Percentiles rank a stretch among this genome's conserved stretches.
phyloP scores from a whole-genome alignment of 805 yeast species.

The Torulaspora maleeae region DNA sequence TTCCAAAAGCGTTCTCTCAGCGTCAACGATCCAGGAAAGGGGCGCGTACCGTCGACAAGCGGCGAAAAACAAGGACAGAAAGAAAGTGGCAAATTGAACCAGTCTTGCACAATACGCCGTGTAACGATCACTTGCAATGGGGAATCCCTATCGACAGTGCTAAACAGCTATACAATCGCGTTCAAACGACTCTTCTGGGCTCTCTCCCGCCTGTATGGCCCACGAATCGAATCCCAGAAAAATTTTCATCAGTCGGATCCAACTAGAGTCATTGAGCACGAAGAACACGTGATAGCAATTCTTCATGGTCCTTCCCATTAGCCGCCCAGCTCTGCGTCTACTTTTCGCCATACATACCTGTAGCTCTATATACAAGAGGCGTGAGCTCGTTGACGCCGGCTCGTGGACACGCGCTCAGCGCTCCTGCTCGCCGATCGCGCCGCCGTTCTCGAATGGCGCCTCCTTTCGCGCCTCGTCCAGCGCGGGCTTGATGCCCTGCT shows the following conservation, averaged over 20 bases:
- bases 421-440: conserved; percentile 35
- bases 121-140: too few species aligned
- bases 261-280: background rate
- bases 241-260: background rate
- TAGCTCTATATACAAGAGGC: conserved; percentile 1
- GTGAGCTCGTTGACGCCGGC: too few species aligned
- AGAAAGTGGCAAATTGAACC: background rate
- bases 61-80: background rate
- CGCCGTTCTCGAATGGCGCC: conserved; percentile 79
- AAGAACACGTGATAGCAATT: background rate
- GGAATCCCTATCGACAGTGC: background rate
- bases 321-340: background rate
- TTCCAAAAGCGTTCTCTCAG: background rate
- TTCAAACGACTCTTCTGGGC: too few species aligned
- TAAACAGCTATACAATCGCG: background rate
- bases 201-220: too few species aligned
- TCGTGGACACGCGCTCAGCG: background rate
- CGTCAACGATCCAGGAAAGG: background rate
- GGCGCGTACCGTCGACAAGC: background rate
- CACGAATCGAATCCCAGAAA: background rate
- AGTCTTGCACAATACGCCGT: too few species aligned
- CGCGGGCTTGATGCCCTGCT: conserved; percentile 74
- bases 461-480: conserved; percentile 85
- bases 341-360: background rate
- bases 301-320: too few species aligned